Conservation (phyloP, 306 rosid genomes). For the Rosa multiflora region DNA sequence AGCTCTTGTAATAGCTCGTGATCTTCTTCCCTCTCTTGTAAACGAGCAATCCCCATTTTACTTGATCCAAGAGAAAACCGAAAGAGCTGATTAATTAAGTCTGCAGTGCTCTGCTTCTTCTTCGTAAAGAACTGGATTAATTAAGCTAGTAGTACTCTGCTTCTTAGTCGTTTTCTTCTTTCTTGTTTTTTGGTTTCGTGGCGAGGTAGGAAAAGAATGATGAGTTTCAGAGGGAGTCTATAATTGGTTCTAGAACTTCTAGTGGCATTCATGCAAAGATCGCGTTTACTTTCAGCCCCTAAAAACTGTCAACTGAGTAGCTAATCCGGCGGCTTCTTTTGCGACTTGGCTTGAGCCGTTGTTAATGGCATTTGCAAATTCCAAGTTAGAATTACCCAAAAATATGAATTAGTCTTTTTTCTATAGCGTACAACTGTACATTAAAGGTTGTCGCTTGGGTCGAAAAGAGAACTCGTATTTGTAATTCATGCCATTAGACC, state of each 20-base stretch:
- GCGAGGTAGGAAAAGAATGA: background rate
- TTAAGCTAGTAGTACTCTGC: background rate
- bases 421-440: too few species aligned
- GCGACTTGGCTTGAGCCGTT: background rate
- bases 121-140: background rate
- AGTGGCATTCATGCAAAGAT: background rate
- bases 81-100: background rate
- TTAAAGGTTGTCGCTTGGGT: too few species aligned
- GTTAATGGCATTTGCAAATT: too few species aligned
- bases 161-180: background rate
- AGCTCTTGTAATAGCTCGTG: slow-evolving; percentile 47
- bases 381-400: too few species aligned
- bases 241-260: background rate
- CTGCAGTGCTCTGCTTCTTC: background rate
- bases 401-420: too few species aligned
- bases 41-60: slow-evolving; percentile 55
- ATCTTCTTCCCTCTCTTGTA: slow-evolving; percentile 44
- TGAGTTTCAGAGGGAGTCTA: background rate
- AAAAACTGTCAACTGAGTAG: background rate
- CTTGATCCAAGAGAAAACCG: background rate
- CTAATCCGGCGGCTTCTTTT: background rate
- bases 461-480: too few species aligned
- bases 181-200: background rate
- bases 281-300: background rate
- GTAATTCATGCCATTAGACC: too few species aligned